Percentiles rank a stretch among this genome's conserved stretches.
Evolutionary conservation across 2,329 filamentous ascomycete species (phyloP).

Genomic region (Aspergillus quadrilineatus): DNA sequence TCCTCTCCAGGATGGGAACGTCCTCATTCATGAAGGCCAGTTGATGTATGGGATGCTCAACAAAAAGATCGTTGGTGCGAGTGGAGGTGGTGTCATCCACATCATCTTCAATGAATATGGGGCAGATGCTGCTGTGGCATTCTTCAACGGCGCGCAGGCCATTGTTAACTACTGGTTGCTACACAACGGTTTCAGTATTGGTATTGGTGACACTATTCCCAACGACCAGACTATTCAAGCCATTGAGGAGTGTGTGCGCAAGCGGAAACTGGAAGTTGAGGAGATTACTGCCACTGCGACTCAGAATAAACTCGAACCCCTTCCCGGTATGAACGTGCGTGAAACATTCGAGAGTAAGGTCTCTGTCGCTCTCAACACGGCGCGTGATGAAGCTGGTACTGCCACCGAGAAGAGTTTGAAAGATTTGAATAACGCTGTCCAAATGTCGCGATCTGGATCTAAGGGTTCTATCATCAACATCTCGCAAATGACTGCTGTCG

Average conservation of each 20-base stretch:
- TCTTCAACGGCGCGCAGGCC: constrained; percentile 92
- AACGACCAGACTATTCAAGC: constrained; percentile 79
- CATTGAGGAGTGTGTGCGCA: constrained; percentile 77
- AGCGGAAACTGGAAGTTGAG: constrained; percentile 78
- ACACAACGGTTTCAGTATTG: constrained; percentile 95
- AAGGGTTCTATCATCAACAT: constrained; percentile 99
- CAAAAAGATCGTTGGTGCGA: constrained; percentile 93
- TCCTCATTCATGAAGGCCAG: constrained; percentile 82
- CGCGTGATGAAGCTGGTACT: constrained; percentile 94
- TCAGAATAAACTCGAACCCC: constrained; percentile 81
- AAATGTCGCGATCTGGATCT: constrained; percentile 94
- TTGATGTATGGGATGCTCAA: constrained; percentile 85
- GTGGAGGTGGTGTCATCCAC: constrained; percentile 87
- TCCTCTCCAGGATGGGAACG: constrained; percentile 71
- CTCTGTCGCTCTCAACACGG: constrained; percentile 87
- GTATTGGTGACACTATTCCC: constrained; percentile 96
- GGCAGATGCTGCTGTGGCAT: constrained; percentile 79
- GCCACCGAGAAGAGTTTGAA: constrained; percentile 89
- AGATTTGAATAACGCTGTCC: constrained; percentile 92
- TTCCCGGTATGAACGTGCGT: constrained; percentile 97
- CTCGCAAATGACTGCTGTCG: constrained; percentile 97
- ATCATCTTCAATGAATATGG: constrained; percentile 96
- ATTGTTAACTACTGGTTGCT: constrained; percentile 97
- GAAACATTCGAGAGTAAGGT: constrained; percentile 98
- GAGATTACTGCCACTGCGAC: constrained; percentile 75